phyloP scores from a whole-genome alignment of 2,329 filamentous ascomycete species.

The Alternaria rosae region DNA sequence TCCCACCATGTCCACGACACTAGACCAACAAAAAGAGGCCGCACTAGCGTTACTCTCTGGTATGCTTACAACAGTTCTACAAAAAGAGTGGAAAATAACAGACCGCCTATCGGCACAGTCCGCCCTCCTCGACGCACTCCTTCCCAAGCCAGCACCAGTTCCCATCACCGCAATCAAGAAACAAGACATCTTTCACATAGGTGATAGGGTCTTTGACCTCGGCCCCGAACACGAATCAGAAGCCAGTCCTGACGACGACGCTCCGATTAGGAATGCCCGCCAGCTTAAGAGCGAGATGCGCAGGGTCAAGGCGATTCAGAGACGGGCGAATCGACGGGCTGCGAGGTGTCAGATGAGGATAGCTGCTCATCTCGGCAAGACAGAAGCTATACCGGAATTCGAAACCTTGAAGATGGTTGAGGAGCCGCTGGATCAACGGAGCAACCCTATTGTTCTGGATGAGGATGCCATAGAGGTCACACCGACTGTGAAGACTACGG shows the following conservation, averaged over 20 bases:
- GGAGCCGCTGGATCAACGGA: no score
- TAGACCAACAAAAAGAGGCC: neutral
- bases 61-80: neutral
- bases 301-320: neutral
- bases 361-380: neutral
- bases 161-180: neutral
- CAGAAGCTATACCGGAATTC: neutral
- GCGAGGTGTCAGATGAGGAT: neutral
- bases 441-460: no score
- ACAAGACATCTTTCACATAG: neutral
- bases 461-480: no score
- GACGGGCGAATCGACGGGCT: neutral
- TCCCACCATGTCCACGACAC: neutral
- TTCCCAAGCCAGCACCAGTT: neutral
- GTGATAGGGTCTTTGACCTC: neutral
- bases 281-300: neutral
- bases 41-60: neutral
- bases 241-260: neutral
- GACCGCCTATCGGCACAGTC: neutral
- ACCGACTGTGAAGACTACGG: neutral
- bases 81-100: neutral
- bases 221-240: neutral
- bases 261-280: neutral
- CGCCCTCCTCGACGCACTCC: neutral
- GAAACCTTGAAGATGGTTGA: no score